A percentile compares a stretch with the other conserved stretches of the same genome.
phyloP scores from a whole-genome alignment of 345 rosid genomes.

The Jatropha curcas region DNA sequence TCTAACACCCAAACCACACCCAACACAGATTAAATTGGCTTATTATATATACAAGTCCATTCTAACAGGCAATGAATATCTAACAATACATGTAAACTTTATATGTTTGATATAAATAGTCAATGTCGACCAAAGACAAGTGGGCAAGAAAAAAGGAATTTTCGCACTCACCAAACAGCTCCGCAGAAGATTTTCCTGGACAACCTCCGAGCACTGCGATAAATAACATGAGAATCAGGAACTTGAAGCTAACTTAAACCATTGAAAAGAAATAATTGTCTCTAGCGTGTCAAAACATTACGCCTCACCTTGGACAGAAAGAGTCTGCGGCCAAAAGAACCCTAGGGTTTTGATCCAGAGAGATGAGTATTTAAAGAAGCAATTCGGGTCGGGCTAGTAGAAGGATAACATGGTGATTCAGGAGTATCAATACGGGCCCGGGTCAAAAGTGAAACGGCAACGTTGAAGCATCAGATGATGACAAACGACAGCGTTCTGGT shows the following conservation, averaged over 20 bases:
- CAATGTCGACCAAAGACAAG: not conserved
- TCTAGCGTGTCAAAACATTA: not conserved
- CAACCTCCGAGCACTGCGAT: conserved; percentile 8
- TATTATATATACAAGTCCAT: too few relatives aligned
- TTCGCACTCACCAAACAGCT: conserved; percentile 33
- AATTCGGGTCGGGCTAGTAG: not conserved
- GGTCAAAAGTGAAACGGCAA: not conserved
- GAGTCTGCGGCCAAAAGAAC: not conserved
- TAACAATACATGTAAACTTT: not conserved
- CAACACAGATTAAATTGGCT: too few relatives aligned
- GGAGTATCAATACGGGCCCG: not conserved
- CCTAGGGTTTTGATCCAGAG: not conserved
- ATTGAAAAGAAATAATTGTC: not conserved
- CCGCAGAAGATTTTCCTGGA: conserved; percentile 9
- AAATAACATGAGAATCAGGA: not conserved
- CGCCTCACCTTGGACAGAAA: conserved; percentile 2
- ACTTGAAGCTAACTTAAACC: not conserved
- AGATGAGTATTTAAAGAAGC: not conserved
- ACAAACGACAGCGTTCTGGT: too few relatives aligned
- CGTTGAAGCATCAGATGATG: not conserved
- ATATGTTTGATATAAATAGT: not conserved
- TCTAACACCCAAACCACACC: too few relatives aligned
- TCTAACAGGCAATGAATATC: not conserved
- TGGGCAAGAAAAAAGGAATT: not conserved
- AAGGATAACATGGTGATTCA: not conserved